Conservation (phyloP, 208 protist genomes). For the Acanthamoeba castellanii region DNA sequence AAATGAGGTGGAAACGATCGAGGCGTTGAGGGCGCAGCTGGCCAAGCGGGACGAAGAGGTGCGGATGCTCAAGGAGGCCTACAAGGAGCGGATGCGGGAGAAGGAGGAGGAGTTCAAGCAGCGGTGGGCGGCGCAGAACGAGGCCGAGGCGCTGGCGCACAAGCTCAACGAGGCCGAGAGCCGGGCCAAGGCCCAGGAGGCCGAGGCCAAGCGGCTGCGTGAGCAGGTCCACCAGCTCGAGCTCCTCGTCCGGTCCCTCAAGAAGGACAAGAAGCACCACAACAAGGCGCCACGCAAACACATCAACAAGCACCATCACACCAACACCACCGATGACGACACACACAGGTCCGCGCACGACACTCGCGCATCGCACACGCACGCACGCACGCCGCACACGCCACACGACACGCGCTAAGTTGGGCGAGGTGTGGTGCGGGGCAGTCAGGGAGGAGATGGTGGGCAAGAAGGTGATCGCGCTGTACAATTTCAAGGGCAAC, state of each 20-base stretch:
- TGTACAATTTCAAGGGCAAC: not conserved
- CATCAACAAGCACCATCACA: no score
- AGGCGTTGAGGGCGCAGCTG: not conserved
- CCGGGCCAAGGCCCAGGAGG: not conserved
- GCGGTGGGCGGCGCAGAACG: not conserved
- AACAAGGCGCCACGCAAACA: no score
- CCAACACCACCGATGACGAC: no score
- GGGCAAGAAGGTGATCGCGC: constrained; percentile 7
- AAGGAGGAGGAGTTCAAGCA: constrained; percentile 39
- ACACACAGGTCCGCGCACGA: no score
- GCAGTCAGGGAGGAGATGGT: not conserved
- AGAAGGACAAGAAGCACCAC: not conserved
- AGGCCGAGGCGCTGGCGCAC: constrained; percentile 2
- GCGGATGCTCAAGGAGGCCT: not conserved
- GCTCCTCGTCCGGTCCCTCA: not conserved
- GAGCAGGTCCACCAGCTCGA: not conserved
- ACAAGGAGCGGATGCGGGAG: constrained; percentile 16
- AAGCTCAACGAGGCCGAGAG: constrained; percentile 26
- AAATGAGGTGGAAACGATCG: not conserved
- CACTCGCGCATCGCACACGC: not conserved
- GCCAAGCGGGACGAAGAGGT: constrained; percentile 2
- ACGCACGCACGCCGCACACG: not conserved
- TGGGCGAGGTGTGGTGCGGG: no score
- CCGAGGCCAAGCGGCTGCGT: not conserved
- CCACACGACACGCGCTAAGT: not conserved